Evolutionary conservation across 2,329 filamentous ascomycete genomes (phyloP).

Genomic region (Stachybotrys elegans): DNA sequence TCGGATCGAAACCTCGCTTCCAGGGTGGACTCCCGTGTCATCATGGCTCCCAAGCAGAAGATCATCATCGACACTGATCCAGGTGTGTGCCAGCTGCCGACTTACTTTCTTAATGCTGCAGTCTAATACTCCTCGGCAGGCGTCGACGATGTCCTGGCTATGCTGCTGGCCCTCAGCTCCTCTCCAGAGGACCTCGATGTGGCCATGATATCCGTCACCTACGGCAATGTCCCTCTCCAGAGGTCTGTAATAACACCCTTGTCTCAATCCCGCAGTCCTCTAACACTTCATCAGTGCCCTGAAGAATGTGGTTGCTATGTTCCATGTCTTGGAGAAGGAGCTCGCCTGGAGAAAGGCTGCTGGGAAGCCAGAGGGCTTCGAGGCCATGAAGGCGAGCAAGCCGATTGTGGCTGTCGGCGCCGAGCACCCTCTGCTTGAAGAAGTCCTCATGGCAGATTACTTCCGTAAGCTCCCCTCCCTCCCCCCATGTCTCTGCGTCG

Average conservation of each 20-base stretch:
- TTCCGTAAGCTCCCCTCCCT: constrained; percentile 62
- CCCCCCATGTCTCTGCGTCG: not conserved
- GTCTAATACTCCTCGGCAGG: constrained; percentile 36
- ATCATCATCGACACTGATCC: constrained; percentile 98
- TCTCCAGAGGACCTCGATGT: constrained; percentile 81
- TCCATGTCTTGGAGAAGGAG: constrained; percentile 89
- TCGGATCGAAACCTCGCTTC: too few species aligned
- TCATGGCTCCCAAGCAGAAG: constrained; percentile 63
- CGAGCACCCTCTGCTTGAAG: constrained; percentile 78
- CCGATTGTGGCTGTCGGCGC: constrained; percentile 85
- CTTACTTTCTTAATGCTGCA: too few species aligned
- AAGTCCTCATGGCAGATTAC: constrained; percentile 74
- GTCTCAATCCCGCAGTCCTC: not conserved
- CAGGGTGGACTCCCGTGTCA: not conserved
- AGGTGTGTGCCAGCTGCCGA: constrained; percentile 40
- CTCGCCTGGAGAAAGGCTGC: constrained; percentile 72
- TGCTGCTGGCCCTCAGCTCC: constrained; percentile 80
- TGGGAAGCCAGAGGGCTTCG: constrained; percentile 66
- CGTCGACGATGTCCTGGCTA: constrained; percentile 85
- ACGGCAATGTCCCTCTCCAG: constrained; percentile 85
- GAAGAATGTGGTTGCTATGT: constrained; percentile 82
- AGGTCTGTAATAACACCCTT: constrained; percentile 45
- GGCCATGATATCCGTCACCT: constrained; percentile 80
- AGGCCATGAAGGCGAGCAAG: constrained; percentile 64
- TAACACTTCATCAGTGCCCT: constrained; percentile 56